Evolutionary conservation across 352 stramenopile genomes (phyloP), one percentile per base, ranked within the genome.

Genomic region (Globisporangium acanthophoron): DNA sequence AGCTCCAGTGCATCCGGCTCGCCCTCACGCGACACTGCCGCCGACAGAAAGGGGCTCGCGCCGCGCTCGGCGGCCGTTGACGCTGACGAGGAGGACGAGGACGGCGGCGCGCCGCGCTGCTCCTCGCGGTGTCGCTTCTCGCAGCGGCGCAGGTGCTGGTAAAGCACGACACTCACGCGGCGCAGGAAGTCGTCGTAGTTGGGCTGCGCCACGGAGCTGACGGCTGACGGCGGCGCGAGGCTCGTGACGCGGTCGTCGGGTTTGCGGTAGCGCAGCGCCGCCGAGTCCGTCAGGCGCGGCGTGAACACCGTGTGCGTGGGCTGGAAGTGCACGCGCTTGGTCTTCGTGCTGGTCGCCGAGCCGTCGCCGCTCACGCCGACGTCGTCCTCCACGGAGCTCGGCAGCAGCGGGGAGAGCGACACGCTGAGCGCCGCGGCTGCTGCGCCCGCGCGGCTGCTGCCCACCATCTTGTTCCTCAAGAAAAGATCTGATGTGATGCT

Each of bases 171-270:
- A 56, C 81, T 92, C 55, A 95, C 86, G 65, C 86, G 80, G 50
- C 85, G 74, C 54, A 97, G 54, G 35, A 92, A 93, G 61, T 97
- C 88, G 62, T 97, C 87, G 66, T 96, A 97, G 61, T 97, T 97
- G 47, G 87, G 87, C 65, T 95, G 81, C 45, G 80, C 87, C 52
- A 97, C 83, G 40, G 83, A 92, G 16, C 78, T 90, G 35, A 86
- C 74, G 11, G 83, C 88, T 41, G 66, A 79, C 5, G 83, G 80
- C 31, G 81, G 80, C 39, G 80, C 79, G n/a, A 94, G 64, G 47
- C 72, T 83, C 44, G 75, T 78, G 50, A 93, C 65, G 41, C 85
- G 80, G 57, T 91, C 85, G 59, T 87, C 80, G 13, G 85, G 85
- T 61, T 87, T 90, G 47, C 83, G 79, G 67, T 95, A 95, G 27